Base-by-base conservation (phyloP, 805 yeast species). In the Hemisphaericaspora nanyangensis region DNA sequence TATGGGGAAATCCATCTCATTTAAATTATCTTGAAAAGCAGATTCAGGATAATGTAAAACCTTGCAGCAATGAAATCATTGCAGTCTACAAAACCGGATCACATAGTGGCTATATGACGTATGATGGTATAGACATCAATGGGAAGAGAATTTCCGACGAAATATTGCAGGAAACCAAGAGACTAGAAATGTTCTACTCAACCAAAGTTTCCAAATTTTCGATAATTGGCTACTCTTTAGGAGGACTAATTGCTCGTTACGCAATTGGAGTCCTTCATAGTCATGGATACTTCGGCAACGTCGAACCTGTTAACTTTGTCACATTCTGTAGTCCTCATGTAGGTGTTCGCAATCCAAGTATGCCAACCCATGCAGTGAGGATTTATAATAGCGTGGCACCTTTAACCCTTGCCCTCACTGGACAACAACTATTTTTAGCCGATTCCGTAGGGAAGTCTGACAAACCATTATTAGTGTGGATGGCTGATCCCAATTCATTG, bases 61-160 rank as follows among this genome's bases (percentile, higher is more conserved):
- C 55, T 2, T 37, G 43, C 2, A 54, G 44, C 11, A 33, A 44
- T 10, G 61, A 56, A 16, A 40, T 49, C n/a, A 26, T 63, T 1
- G 56, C 72, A 3, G 71, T 77, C 17, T 74, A 78, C 50, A 67
- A 73, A 32, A 70, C 87, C 0, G 72, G 70, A 12, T 68, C 82
- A 1, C 87, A 85, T 52, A 73, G 77, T 39, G 91, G 90, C 6
- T 85, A 79, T 54, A 75, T 76, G 52, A 88, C 95, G 2, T 82
- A 86, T 50, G 96, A 88, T 54, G 96, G 96, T 2, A 79, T 87
- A 17, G 95, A 87, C 48, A 79, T 86, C 19, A 86, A 93, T 53
- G 95, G 95, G 1, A 68, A 79, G 35, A 66, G 95, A 17, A 82
- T 85, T 6, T 79, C 84, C 1, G 73, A 73, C 38, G 95, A 88